Evolutionary conservation across 2,329 filamentous ascomycete genomes (phyloP).

Genomic region (Aspergillus thermomutatus): DNA sequence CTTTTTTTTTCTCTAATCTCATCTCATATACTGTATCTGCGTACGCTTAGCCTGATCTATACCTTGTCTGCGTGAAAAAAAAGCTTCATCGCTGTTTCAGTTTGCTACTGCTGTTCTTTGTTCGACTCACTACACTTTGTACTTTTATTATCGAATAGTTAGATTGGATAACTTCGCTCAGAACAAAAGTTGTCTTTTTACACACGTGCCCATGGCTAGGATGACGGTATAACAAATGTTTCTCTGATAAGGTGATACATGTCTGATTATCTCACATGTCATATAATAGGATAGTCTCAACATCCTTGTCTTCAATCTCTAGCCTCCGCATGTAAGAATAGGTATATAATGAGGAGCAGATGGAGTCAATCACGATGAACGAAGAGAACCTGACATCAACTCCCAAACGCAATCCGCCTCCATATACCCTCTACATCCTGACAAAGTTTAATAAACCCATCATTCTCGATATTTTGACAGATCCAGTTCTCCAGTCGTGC

Average conservation of each 20-base stretch:
- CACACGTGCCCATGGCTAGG: neutral
- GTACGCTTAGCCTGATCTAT: neutral
- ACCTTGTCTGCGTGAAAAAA: neutral
- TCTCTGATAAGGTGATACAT: neutral
- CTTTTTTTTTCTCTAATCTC: conserved; percentile 2
- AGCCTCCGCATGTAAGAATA: neutral
- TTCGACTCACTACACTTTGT: neutral
- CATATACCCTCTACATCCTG: conserved; percentile 41
- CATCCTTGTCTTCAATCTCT: neutral
- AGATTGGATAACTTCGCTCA: neutral
- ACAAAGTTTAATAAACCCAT: conserved; percentile 38
- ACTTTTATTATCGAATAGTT: neutral
- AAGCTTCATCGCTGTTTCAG: neutral
- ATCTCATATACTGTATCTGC: neutral
- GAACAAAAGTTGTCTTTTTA: neutral
- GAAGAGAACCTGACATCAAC: conserved; percentile 5
- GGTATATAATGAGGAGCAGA: neutral
- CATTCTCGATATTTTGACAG: conserved; percentile 40
- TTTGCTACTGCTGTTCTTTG: neutral
- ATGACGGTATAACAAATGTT: neutral
- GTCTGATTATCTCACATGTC: neutral
- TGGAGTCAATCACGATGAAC: neutral
- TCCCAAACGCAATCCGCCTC: conserved; percentile 39
- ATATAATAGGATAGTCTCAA: neutral
- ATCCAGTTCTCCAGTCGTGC: conserved; percentile 39